A percentile compares a stretch with the other conserved stretches of the same genome.
These are phyloP conservation scores for Byssochlamys sp. DNA, from an alignment of 2,329 filamentous ascomycete genomes.

Conservation along the genomic window DNA sequence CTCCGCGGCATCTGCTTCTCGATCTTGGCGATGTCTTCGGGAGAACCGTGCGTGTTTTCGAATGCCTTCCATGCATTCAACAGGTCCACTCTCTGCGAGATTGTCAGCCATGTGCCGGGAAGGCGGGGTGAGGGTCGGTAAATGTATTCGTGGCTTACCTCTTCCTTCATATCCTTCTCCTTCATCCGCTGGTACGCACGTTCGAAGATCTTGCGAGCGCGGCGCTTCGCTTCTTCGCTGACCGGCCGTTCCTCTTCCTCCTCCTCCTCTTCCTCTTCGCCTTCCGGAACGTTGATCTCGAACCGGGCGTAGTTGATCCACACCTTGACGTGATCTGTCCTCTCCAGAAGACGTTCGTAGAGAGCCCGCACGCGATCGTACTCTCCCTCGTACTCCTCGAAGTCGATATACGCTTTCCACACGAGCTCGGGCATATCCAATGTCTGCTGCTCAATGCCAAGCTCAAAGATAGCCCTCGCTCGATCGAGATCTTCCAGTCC, in stretches of 20 bases:
- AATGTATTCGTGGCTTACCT: conserved; percentile 40
- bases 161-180: conserved; percentile 81
- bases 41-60: conserved; percentile 71
- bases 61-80: conserved; percentile 90
- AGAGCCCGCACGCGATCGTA: conserved; percentile 71
- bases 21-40: conserved; percentile 68
- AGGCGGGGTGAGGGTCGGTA: not conserved
- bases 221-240: conserved; percentile 71
- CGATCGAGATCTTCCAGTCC: conserved; percentile 83
- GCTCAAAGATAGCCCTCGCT: conserved; percentile 80
- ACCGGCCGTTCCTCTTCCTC: conserved; percentile 52
- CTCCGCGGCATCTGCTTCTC: conserved; percentile 87
- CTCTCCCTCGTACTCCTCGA: conserved; percentile 90
- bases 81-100: conserved; percentile 61
- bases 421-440: conserved; percentile 95
- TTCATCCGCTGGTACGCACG: conserved; percentile 80
- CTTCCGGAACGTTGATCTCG: conserved; percentile 84
- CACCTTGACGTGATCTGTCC: conserved; percentile 98
- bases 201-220: conserved; percentile 74
- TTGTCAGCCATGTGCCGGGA: conserved; percentile 21
- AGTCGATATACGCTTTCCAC: conserved; percentile 98
- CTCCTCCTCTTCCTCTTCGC: conserved; percentile 52
- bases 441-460: conserved; percentile 70
- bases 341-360: conserved; percentile 82
- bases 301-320: conserved; percentile 99